Evolutionary conservation across 306 rosid genomes (phyloP).

Genomic region (Quercus robur): DNA sequence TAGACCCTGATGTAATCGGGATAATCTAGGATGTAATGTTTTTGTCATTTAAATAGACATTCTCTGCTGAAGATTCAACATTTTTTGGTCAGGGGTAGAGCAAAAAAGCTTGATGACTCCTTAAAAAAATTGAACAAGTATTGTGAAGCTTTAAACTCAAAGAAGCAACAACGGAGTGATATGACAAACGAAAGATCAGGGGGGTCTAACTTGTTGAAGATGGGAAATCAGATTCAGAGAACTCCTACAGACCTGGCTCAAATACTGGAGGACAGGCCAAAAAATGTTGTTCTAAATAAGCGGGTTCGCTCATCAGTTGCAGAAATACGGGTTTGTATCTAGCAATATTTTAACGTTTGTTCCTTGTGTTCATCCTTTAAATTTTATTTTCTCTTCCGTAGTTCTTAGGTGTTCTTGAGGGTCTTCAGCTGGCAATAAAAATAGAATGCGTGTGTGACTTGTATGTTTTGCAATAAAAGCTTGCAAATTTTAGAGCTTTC

Average conservation of each 20-base stretch:
- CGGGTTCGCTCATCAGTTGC: constrained; percentile 63
- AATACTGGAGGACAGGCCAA: constrained; percentile 57
- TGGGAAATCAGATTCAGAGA: constrained; percentile 51
- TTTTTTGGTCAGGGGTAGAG: constrained; percentile 49
- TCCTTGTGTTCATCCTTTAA: neutral
- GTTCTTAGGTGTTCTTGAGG: neutral
- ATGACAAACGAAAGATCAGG: constrained; percentile 56
- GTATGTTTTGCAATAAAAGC: neutral
- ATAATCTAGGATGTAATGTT: neutral
- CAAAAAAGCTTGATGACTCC: constrained; percentile 64
- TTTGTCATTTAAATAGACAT: constrained; percentile 17
- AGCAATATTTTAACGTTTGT: constrained; percentile 1
- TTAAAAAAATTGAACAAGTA: constrained; percentile 60
- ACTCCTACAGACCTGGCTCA: constrained; percentile 51
- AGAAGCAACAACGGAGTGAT: constrained; percentile 65
- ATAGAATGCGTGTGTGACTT: neutral
- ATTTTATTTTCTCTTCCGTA: neutral
- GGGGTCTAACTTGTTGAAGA: constrained; percentile 51
- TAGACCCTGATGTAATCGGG: neutral
- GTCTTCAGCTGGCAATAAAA: neutral
- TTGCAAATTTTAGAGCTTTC: neutral
- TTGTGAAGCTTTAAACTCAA: constrained; percentile 57
- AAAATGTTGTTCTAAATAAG: constrained; percentile 55
- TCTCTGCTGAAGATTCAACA: constrained; percentile 27
- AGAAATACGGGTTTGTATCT: constrained; percentile 59